phyloP scores from a whole-genome alignment of 208 protist genomes.

The Crithidia thermophila region DNA sequence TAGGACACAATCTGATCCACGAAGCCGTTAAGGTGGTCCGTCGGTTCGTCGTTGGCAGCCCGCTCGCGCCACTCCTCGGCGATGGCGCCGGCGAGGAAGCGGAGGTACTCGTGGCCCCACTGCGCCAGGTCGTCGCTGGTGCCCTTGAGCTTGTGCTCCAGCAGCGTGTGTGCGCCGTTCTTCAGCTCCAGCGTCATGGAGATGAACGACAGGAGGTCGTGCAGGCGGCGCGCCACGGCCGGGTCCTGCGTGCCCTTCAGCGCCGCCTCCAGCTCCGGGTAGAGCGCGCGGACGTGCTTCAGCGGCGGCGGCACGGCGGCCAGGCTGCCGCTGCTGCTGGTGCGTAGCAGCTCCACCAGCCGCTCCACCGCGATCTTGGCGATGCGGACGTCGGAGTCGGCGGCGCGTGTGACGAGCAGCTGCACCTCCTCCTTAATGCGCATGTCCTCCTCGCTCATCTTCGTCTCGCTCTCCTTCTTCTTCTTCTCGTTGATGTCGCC shows the following conservation, averaged over 20 bases:
- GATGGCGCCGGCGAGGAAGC: conserved; percentile 95
- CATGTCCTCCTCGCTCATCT: conserved; percentile 95
- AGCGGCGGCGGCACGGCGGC: conserved; percentile 99
- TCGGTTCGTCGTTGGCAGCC: conserved; percentile 51
- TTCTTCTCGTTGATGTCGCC: conserved; percentile 41
- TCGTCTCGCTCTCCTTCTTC: conserved; percentile 54
- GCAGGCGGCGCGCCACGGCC: conserved; percentile 75
- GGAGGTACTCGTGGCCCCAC: conserved; percentile 99
- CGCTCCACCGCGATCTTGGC: conserved; percentile 89
- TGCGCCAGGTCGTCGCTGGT: conserved; percentile 92
- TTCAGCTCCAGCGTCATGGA: conserved; percentile 97
- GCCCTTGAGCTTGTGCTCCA: conserved; percentile 97
- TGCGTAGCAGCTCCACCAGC: conserved; percentile 94
- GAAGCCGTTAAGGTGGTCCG: conserved; percentile 86
- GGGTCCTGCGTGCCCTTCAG: conserved; percentile 72
- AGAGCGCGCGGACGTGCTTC: conserved; percentile 98
- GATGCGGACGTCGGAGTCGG: conserved; percentile 80
- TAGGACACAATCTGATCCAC: conserved; percentile 96
- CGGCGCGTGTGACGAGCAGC: conserved; percentile 86
- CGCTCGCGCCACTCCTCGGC: conserved; percentile 92
- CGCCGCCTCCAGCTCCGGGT: conserved; percentile 88
- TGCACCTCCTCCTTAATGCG: conserved; percentile 95
- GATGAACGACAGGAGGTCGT: conserved; percentile 98
- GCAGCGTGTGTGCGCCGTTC: conserved; percentile 63
- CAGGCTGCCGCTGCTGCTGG: conserved; percentile 96